phyloP scores from a whole-genome alignment of 192 early-diverging fungal genomes.

The Linnemannia schmuckeri region DNA sequence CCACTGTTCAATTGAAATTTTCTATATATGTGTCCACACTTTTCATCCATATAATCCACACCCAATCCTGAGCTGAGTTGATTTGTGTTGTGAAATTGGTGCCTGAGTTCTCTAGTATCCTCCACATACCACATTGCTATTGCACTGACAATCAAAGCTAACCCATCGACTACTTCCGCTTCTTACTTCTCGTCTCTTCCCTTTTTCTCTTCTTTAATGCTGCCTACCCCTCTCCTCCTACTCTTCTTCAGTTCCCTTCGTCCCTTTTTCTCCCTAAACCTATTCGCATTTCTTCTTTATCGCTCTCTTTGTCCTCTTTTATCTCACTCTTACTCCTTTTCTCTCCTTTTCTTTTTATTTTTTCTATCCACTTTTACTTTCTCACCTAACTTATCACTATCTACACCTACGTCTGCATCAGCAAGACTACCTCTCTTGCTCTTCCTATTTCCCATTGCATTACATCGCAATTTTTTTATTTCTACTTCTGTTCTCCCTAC shows the following conservation, averaged over 20 bases:
- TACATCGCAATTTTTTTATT: no score
- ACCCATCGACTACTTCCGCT: background rate
- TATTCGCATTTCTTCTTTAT: background rate
- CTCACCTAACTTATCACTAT: background rate
- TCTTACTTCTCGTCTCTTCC: background rate
- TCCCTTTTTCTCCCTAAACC: conserved; percentile 11
- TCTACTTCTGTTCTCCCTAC: background rate
- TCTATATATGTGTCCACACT: no score
- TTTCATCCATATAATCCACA: no score
- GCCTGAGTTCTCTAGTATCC: no score
- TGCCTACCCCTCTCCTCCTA: background rate
- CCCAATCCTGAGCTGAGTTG: no score
- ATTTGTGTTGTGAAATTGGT: no score
- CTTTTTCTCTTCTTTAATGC: background rate
- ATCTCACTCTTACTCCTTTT: conserved; percentile 12
- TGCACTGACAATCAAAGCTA: background rate
- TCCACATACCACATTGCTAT: background rate
- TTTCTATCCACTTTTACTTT: background rate
- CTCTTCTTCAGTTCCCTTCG: background rate
- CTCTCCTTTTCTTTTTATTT: background rate
- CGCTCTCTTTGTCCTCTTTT: background rate
- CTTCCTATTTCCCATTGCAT: conserved; percentile 4
- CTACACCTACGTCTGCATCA: background rate
- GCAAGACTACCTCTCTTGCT: background rate
- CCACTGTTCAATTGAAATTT: no score